Conservation (phyloP, 495 filamentous ascomycete species). For the Glutinoglossum americanum region DNA sequence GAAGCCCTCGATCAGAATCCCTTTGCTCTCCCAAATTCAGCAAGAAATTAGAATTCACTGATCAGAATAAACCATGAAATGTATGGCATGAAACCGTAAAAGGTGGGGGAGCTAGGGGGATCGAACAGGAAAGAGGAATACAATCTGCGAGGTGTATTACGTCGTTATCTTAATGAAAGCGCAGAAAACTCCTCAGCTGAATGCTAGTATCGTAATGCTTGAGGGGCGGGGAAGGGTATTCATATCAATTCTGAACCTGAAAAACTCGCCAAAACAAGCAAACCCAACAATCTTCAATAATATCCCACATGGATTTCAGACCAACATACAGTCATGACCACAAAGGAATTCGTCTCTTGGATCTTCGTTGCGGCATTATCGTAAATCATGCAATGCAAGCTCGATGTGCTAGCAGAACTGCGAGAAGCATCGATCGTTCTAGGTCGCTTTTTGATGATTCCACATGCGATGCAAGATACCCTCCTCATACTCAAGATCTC, state of each 20-base stretch:
- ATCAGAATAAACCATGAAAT: constrained; percentile 1
- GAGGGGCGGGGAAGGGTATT: neutral
- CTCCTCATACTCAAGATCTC: neutral
- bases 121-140: neutral
- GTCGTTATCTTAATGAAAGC: neutral
- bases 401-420: neutral
- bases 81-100: constrained; percentile 1
- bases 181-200: neutral
- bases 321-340: neutral
- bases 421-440: neutral
- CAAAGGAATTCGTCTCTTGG: constrained; percentile 1
- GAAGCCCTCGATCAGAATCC: neutral
- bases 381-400: constrained; percentile 2
- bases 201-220: neutral
- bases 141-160: neutral
- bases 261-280: neutral
- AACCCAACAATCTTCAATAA: neutral
- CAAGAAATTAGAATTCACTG: neutral
- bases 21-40: neutral
- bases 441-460: constrained; percentile 1
- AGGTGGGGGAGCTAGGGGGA: neutral
- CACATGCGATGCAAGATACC: neutral
- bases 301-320: neutral
- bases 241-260: neutral
- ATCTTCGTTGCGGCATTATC: neutral